These are phyloP conservation scores for Hirsutella rhossiliensis DNA, from an alignment of 2,329 filamentous ascomycete genomes.

Conservation along the genomic window DNA sequence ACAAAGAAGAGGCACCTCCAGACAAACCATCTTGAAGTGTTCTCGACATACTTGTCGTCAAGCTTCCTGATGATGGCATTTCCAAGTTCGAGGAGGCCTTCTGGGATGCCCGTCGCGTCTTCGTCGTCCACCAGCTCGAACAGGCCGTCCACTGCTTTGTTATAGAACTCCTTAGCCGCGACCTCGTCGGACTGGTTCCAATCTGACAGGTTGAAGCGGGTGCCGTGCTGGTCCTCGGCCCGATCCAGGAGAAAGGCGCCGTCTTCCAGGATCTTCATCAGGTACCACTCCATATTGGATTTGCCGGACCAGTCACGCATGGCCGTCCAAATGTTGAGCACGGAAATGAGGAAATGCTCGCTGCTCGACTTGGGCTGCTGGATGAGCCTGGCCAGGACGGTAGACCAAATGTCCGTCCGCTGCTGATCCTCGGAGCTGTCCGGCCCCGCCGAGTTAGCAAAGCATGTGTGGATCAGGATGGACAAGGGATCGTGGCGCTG, in stretches of 20 bases:
- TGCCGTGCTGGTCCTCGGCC: slow-evolving; percentile 65
- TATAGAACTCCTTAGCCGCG: slow-evolving; percentile 80
- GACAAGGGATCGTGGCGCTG: slow-evolving; percentile 81
- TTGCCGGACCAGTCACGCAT: slow-evolving; percentile 86
- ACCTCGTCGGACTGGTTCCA: slow-evolving; percentile 71
- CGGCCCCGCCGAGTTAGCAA: slow-evolving; percentile 73
- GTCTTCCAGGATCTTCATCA: slow-evolving; percentile 89
- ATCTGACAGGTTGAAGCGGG: slow-evolving; percentile 57
- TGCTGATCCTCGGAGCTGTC: slow-evolving; percentile 71
- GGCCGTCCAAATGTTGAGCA: slow-evolving; percentile 77
- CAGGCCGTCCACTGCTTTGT: slow-evolving; percentile 64
- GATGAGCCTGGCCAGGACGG: slow-evolving; percentile 72
- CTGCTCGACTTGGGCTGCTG: slow-evolving; percentile 62
- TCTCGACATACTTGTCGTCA: slow-evolving; percentile 57
- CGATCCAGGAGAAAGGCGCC: slow-evolving; percentile 84
- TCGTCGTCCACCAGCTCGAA: slow-evolving; percentile 82
- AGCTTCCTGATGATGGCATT: slow-evolving; percentile 73
- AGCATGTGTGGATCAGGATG: slow-evolving; percentile 76
- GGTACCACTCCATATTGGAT: slow-evolving; percentile 81
- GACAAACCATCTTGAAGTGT: slow-evolving; percentile 72
- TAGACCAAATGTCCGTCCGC: slow-evolving; percentile 79
- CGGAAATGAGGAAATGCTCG: slow-evolving; percentile 69
- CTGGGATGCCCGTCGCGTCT: slow-evolving; percentile 73
- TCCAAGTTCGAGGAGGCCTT: slow-evolving; percentile 72
- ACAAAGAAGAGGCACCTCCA: slow-evolving; percentile 87